Percentiles rank a stretch among this genome's conserved stretches.
These are phyloP conservation scores for Alternaria sp. DNA, from an alignment of 2,329 filamentous ascomycete species.

Conservation along the genomic window DNA sequence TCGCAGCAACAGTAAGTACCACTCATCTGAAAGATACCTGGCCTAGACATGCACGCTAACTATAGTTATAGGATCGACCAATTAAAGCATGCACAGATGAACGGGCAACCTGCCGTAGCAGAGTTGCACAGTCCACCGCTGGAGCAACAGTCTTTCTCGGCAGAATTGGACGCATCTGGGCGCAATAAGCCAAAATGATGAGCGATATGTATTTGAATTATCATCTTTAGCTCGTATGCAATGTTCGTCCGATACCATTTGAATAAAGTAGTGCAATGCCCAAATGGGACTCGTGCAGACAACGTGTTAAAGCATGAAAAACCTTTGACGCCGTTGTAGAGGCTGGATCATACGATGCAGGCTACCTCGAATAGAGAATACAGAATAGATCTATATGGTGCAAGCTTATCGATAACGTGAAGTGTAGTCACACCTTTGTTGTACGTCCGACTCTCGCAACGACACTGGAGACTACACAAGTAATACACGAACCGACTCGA, in stretches of 20 bases:
- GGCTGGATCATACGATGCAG: background rate
- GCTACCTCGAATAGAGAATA: background rate
- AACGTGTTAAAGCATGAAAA: background rate
- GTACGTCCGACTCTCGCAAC: background rate
- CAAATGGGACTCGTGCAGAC: background rate
- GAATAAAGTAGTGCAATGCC: background rate
- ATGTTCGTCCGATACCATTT: background rate
- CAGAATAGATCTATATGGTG: background rate
- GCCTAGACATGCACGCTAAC: background rate
- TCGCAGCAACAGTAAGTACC: constrained; percentile 33
- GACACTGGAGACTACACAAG: background rate
- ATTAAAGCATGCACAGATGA: constrained; percentile 23
- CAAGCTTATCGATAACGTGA: background rate
- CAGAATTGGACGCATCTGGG: constrained; percentile 34
- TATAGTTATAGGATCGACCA: constrained; percentile 24
- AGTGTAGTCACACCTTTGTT: background rate
- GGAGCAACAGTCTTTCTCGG: constrained; percentile 28
- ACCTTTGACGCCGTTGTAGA: background rate
- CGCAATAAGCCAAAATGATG: constrained; percentile 10
- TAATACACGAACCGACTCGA: background rate
- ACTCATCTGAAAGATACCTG: background rate
- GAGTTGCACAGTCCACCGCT: constrained; percentile 34
- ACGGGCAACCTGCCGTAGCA: constrained; percentile 8
- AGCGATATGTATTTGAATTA: background rate
- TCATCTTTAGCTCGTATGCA: background rate